Evolutionary conservation across 163 green algal species (phyloP), one percentile per base, ranked within the genome.

Genomic region (Volvox carteri): DNA sequence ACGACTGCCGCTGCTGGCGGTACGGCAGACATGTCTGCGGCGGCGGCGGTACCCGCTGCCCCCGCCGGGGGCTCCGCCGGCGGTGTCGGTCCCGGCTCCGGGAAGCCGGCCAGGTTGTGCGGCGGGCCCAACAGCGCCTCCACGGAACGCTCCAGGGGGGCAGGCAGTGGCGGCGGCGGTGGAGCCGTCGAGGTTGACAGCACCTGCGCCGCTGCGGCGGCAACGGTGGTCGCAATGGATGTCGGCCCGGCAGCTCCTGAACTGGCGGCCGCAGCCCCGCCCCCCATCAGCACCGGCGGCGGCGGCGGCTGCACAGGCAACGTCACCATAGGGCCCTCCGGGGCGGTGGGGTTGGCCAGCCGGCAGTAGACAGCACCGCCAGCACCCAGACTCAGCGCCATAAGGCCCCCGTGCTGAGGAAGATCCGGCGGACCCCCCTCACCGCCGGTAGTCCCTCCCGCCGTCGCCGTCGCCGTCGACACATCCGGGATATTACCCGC

Each of bases 101-200:
- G 77, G 56, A 93, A 92, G 30, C 91, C 91, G 0, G 74, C 85
- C 65, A 92, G 93, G 83, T 95, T 93, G 78, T 91, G 92, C 1
- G 90, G 90, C n/a, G 48, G 30, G 1, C 90, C 92, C 7, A 95
- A 60, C 3, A 90, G 54, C 18, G n/a, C 77, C 78, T 92, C 85
- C 56, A 92, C 25, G 12, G 19, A 1, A 8, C 68, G 37, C 83
- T 88, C 83, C 56, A 62, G 84, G 42, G 33, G 33, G 21, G 35
- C 9, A 28, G 78, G 85, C 62, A 56, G 70, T 60, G 76, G 79
- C 56, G 41, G 86, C 62, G 41, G n/a, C 41, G 85, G 35, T 19
- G 65, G 14, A 28, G 60, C 6, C 8, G 44, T 7, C 33, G 70
- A 9, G 6, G 70, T 11, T 18, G 39, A 23, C 39, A 56, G 9